phyloP scores from a whole-genome alignment of 2,329 filamentous ascomycete species.

The Sclerotinia spermophila region DNA sequence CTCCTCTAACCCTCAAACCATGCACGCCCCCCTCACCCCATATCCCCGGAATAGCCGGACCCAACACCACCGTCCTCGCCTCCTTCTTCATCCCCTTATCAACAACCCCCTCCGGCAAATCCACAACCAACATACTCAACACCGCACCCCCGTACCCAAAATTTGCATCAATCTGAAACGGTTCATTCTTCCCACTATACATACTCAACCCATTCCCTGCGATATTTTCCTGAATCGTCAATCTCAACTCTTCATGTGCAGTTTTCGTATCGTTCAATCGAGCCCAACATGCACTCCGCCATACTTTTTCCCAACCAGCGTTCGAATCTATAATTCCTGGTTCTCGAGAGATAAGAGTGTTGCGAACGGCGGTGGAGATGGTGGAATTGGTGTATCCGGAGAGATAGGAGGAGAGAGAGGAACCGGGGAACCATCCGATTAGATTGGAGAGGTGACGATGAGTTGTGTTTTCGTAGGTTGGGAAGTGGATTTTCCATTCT shows the following conservation, averaged over 20 bases:
- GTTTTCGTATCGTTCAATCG: conserved; percentile 48
- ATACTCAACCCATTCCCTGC: conserved; percentile 49
- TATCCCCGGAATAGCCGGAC: conserved; percentile 45
- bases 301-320: conserved; percentile 56
- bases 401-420: conserved; percentile 44
- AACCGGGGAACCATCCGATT: conserved; percentile 54
- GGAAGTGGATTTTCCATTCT: conserved; percentile 48
- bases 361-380: conserved; percentile 45
- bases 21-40: conserved; percentile 46
- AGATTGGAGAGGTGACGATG: conserved; percentile 55
- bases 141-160: conserved; percentile 50
- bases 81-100: conserved; percentile 26
- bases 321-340: conserved; percentile 49
- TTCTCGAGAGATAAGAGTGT: conserved; percentile 46
- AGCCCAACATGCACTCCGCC: conserved; percentile 55
- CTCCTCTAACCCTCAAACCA: conserved; percentile 45
- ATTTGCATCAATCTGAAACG: conserved; percentile 59
- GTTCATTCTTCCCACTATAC: conserved; percentile 45
- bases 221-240: conserved; percentile 49
- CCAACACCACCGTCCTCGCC: conserved; percentile 40
- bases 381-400: conserved; percentile 43
- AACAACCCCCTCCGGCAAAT: conserved; percentile 39
- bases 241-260: conserved; percentile 48
- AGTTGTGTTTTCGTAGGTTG: conserved; percentile 39
- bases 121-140: conserved; percentile 50